Percentiles rank a stretch among this genome's conserved stretches.
phyloP scores from a whole-genome alignment of 306 rosid genomes.

The Prunus kanzakura region DNA sequence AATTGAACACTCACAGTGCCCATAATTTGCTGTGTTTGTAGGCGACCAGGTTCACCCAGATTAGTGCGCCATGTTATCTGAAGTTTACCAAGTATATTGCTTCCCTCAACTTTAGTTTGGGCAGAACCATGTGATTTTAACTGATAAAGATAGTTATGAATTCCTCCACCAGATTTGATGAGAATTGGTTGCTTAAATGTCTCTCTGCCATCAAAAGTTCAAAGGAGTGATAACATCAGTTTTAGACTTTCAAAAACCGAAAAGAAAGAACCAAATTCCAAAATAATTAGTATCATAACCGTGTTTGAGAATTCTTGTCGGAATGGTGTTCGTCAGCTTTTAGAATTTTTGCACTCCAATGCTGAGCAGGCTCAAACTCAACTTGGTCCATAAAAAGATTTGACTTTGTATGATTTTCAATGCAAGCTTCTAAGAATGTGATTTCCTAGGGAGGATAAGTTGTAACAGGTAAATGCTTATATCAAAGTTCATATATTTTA shows the following conservation, averaged over 20 bases:
- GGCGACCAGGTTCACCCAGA: constrained; percentile 96
- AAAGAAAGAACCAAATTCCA: constrained; percentile 6
- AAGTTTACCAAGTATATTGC: constrained; percentile 91
- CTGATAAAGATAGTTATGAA: constrained; percentile 89
- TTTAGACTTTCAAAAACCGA: neutral
- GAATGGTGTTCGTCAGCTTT: constrained; percentile 63
- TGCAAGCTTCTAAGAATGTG: constrained; percentile 96
- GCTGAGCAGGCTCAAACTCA: constrained; percentile 88
- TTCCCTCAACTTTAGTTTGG: constrained; percentile 79
- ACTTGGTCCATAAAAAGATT: constrained; percentile 99
- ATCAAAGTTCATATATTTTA: neutral
- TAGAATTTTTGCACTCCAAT: constrained; percentile 73
- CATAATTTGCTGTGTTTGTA: constrained; percentile 94
- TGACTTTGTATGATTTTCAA: constrained; percentile 95
- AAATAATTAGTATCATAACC: constrained; percentile 29
- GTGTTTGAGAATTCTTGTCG: constrained; percentile 40
- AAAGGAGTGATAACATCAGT: neutral
- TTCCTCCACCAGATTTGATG: constrained; percentile 90
- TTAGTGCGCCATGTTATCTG: constrained; percentile 99
- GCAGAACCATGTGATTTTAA: constrained; percentile 51
- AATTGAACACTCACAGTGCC: constrained; percentile 73
- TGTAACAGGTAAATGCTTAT: constrained; percentile 8
- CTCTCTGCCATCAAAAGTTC: constrained; percentile 46
- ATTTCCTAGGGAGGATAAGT: constrained; percentile 52
- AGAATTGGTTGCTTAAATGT: constrained; percentile 63